Conservation (phyloP, 169 alveolate genomes). For the Neospora caninum region DNA sequence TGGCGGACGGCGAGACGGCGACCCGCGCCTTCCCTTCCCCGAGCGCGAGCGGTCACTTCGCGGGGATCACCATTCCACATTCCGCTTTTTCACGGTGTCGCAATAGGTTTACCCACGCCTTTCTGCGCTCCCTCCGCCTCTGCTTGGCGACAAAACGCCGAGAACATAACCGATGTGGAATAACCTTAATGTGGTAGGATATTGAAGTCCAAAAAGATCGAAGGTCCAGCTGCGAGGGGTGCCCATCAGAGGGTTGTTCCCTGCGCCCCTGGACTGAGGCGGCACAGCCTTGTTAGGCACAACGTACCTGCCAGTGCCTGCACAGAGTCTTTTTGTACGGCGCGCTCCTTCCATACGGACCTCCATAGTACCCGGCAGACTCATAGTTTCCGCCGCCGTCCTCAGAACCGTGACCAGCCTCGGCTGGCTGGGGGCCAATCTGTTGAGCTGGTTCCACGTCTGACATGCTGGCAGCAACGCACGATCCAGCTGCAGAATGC, state of each 20-base stretch:
- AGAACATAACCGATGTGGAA: no score
- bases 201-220: no score
- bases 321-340: constrained; percentile 11
- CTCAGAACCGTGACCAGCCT: not conserved
- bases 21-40: not conserved
- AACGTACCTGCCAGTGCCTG: constrained; percentile 30
- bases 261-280: no score
- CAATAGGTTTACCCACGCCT: no score
- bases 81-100: no score
- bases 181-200: no score
- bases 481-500: not conserved
- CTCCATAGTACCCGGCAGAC: not conserved
- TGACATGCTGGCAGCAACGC: not conserved
- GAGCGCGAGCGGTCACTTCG: not conserved
- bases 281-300: not conserved
- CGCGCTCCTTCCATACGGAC: not conserved
- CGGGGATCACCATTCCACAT: not conserved
- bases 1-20: not conserved
- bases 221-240: no score
- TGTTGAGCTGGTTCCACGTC: not conserved
- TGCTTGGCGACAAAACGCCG: no score
- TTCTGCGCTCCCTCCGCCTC: no score
- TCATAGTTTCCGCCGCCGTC: not conserved
- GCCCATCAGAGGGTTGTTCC: no score
- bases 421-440: not conserved